phyloP scores from a whole-genome alignment of 2,329 filamentous ascomycete species.

The Hypoxylon sp. region DNA sequence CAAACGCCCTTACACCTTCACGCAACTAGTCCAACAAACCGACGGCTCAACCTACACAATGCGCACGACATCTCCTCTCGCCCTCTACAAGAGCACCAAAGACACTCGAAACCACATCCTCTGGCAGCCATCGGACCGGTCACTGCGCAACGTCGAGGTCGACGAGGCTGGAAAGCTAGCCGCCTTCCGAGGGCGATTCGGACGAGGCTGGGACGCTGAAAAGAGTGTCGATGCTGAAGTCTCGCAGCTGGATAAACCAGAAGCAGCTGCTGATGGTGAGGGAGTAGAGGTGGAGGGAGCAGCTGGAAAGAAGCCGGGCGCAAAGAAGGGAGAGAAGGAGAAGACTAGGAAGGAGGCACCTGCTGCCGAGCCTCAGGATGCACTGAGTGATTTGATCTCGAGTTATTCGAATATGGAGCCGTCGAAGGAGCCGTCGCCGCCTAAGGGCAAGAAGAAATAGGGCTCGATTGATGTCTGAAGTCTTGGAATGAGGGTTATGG shows the following conservation, averaged over 20 bases:
- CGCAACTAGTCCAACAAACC: slow-evolving; percentile 92
- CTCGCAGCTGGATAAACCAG: slow-evolving; percentile 49
- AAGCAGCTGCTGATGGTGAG: slow-evolving; percentile 39
- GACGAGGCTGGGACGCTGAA: slow-evolving; percentile 80
- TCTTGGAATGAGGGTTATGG: neutral
- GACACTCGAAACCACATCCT: slow-evolving; percentile 90
- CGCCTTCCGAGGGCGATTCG: slow-evolving; percentile 88
- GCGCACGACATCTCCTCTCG: slow-evolving; percentile 80
- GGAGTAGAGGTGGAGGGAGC: slow-evolving; percentile 35
- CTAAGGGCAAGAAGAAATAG: slow-evolving; percentile 45
- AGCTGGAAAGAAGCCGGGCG: slow-evolving; percentile 51
- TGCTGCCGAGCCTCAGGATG: slow-evolving; percentile 50
- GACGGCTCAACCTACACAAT: slow-evolving; percentile 89
- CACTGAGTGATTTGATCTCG: slow-evolving; percentile 67
- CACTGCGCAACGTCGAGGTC: slow-evolving; percentile 88
- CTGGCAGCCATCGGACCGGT: slow-evolving; percentile 90
- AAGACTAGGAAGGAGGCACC: slow-evolving; percentile 35
- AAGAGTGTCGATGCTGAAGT: slow-evolving; percentile 53
- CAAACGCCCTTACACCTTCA: slow-evolving; percentile 95
- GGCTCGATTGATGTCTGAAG: neutral
- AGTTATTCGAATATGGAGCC: slow-evolving; percentile 61
- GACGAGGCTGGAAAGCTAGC: slow-evolving; percentile 93
- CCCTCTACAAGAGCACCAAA: slow-evolving; percentile 74
- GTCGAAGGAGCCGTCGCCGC: slow-evolving; percentile 55
- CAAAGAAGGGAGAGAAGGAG: slow-evolving; percentile 38